Conservation (phyloP, 257 asterid species). For the Nyctanthes arbortristis region DNA sequence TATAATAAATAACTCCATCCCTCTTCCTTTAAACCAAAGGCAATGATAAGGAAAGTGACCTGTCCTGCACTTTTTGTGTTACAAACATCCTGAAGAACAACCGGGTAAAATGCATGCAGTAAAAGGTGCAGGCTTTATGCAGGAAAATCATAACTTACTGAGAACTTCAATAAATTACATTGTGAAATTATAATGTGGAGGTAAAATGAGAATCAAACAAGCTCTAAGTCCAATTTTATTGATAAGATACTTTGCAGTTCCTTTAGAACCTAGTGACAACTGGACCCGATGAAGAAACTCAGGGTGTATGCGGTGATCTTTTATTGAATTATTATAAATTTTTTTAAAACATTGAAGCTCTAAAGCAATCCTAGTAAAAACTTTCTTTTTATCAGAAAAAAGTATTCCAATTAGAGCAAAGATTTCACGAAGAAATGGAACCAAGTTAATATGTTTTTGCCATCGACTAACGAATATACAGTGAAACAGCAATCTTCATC, state of each 20-base stretch:
- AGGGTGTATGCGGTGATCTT: not conserved
- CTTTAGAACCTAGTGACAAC: not conserved
- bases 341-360: not conserved
- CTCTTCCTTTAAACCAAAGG: constrained; percentile 5
- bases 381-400: not conserved
- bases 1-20: not conserved
- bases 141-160: not conserved
- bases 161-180: not conserved
- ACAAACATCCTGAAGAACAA: not conserved
- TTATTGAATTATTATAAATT: not conserved
- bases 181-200: too few relatives aligned
- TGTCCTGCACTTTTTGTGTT: not conserved
- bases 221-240: not conserved
- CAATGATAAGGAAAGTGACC: not conserved
- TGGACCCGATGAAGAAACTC: not conserved
- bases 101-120: not conserved
- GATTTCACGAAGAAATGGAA: not conserved
- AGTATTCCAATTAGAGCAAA: not conserved
- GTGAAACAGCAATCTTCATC: not conserved
- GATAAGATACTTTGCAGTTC: not conserved
- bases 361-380: not conserved
- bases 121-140: not conserved
- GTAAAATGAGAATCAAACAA: too few relatives aligned
- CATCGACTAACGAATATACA: not conserved
- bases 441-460: not conserved